Conservation (phyloP, 768 basidiomycete species). For the Gymnopilus dilepis region DNA sequence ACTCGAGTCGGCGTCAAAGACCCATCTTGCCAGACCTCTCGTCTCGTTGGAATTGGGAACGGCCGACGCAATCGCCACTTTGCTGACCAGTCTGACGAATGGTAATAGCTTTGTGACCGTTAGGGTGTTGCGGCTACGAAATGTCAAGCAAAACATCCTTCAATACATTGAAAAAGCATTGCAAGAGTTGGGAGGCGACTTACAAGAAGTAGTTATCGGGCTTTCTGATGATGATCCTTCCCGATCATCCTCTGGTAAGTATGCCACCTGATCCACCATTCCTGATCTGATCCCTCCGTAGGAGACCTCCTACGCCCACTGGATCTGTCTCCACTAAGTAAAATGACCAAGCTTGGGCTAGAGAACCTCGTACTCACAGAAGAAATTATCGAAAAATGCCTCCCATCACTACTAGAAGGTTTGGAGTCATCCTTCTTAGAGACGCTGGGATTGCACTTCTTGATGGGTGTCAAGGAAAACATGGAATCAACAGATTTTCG, state of each 20-base stretch:
- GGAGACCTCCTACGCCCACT: slow-evolving; percentile 21
- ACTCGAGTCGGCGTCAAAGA: slow-evolving; percentile 19
- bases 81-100: slow-evolving; percentile 27
- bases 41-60: slow-evolving; percentile 29
- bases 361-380: slow-evolving; percentile 22
- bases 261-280: neutral
- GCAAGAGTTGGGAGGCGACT: slow-evolving; percentile 19
- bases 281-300: neutral
- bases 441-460: slow-evolving; percentile 21
- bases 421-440: slow-evolving; percentile 34
- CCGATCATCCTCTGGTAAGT: slow-evolving; percentile 15
- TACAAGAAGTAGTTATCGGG: slow-evolving; percentile 23
- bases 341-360: slow-evolving; percentile 24
- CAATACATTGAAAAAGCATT: slow-evolving; percentile 22
- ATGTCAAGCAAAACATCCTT: slow-evolving; percentile 22
- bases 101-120: slow-evolving; percentile 4
- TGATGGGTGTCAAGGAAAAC: slow-evolving; percentile 2
- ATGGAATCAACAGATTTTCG: slow-evolving; percentile 23
- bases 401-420: slow-evolving; percentile 24
- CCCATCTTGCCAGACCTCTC: slow-evolving; percentile 22
- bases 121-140: slow-evolving; percentile 23
- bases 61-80: slow-evolving; percentile 31
- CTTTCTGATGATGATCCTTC: slow-evolving; percentile 16
- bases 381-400: slow-evolving; percentile 13
- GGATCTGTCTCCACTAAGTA: slow-evolving; percentile 27